These are phyloP conservation scores for Ceratocystis huliohia DNA, from an alignment of 2,329 filamentous ascomycete genomes.

Conservation along the genomic window DNA sequence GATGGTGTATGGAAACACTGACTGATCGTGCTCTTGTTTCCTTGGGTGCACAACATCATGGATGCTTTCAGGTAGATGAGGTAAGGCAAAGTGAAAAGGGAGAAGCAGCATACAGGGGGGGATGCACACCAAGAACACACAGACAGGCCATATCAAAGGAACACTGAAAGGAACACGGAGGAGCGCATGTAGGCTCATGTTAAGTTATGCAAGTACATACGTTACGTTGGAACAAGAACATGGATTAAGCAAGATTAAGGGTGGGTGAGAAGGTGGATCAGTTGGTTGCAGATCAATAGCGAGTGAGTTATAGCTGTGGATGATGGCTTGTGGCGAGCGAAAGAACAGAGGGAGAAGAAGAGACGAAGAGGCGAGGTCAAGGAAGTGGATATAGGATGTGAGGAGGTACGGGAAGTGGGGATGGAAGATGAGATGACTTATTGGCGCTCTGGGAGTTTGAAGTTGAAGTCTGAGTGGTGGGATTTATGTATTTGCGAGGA, in stretches of 20 bases:
- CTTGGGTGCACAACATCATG: too few species aligned
- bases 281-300: not conserved
- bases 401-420: too few species aligned
- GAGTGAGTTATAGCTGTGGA: not conserved
- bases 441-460: too few species aligned
- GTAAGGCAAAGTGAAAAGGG: not conserved
- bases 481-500: too few species aligned
- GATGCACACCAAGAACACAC: not conserved
- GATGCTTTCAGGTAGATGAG: not conserved
- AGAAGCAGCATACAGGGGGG: not conserved
- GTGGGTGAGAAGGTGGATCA: slow-evolving; percentile 2
- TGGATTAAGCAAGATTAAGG: slow-evolving; percentile 1
- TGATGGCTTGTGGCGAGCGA: not conserved
- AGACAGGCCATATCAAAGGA: too few species aligned
- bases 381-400: not conserved
- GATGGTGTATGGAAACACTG: too few species aligned
- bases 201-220: not conserved
- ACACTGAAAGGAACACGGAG: not conserved
- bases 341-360: not conserved
- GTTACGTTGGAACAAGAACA: not conserved
- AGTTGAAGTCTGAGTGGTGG: too few species aligned
- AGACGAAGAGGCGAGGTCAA: not conserved
- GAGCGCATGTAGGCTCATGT: not conserved
- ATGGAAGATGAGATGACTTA: too few species aligned
- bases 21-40: too few species aligned